Conservation (phyloP, 441 rosid genomes). For the Bocquillonia castaneifolia region DNA sequence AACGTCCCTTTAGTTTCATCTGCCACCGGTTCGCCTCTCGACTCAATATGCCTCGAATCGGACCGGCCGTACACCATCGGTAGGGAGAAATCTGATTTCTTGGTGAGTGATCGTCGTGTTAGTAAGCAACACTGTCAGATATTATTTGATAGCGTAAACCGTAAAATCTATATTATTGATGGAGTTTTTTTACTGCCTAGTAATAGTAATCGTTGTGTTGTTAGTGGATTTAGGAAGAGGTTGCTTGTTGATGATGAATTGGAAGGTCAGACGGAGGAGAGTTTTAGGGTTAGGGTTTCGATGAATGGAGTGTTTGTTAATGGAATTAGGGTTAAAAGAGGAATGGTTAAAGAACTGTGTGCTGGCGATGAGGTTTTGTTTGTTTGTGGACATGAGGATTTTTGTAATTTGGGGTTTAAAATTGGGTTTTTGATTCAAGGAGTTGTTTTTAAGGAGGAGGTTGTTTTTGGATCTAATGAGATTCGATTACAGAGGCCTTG, state of each 20-base stretch:
- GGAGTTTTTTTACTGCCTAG: slow-evolving; percentile 33
- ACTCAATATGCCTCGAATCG: slow-evolving; percentile 43
- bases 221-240: slow-evolving; percentile 43
- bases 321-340: slow-evolving; percentile 43
- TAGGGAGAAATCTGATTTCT: slow-evolving; percentile 49
- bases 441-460: slow-evolving; percentile 47
- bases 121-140: slow-evolving; percentile 78
- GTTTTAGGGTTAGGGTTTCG: slow-evolving; percentile 32
- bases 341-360: slow-evolving; percentile 39
- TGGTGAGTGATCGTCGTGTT: slow-evolving; percentile 40
- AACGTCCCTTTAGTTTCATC: slow-evolving; percentile 53
- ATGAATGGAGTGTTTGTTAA: slow-evolving; percentile 67
- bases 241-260: slow-evolving; percentile 27
- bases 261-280: slow-evolving; percentile 27
- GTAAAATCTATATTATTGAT: slow-evolving; percentile 53
- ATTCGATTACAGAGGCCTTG: slow-evolving; percentile 20
- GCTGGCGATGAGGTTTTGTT: slow-evolving; percentile 74
- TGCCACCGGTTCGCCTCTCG: slow-evolving; percentile 39
- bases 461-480: slow-evolving; percentile 21
- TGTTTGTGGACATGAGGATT: slow-evolving; percentile 23
- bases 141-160: slow-evolving; percentile 43
- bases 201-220: slow-evolving; percentile 20
- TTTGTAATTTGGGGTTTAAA: slow-evolving; percentile 6
- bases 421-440: slow-evolving; percentile 25
- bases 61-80: slow-evolving; percentile 64